phyloP scores from a whole-genome alignment of 257 asterid genomes.

The Nicotiana knightiana region DNA sequence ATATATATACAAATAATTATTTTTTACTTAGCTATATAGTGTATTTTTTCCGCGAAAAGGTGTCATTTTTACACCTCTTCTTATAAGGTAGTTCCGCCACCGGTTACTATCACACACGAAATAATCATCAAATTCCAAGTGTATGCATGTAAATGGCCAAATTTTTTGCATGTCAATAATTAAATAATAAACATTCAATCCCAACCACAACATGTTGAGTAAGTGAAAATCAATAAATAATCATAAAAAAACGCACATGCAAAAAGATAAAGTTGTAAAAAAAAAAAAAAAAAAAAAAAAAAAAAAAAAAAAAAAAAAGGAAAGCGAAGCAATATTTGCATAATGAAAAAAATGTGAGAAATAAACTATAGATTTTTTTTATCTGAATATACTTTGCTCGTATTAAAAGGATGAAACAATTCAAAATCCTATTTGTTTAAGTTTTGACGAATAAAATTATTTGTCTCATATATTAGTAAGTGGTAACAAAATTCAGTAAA shows the following conservation, averaged over 20 bases:
- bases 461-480: neutral
- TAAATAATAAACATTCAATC: neutral
- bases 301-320: neutral
- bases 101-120: neutral
- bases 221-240: conserved; percentile 8
- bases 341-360: too few species aligned
- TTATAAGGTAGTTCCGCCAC: too few species aligned
- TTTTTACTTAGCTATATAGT: too few species aligned
- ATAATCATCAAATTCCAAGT: neutral
- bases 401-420: too few species aligned
- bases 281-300: neutral
- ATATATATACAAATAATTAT: too few species aligned
- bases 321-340: too few species aligned
- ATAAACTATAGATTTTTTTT: too few species aligned
- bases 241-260: neutral
- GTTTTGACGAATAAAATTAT: neutral
- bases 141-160: neutral
- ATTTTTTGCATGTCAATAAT: neutral
- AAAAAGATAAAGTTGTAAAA: neutral
- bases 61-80: too few species aligned
- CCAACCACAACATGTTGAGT: neutral
- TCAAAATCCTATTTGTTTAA: neutral
- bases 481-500: neutral
- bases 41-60: too few species aligned
- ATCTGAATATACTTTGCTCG: too few species aligned